phyloP scores from a whole-genome alignment of 495 filamentous ascomycete genomes.

The Penicillium malachiteum region DNA sequence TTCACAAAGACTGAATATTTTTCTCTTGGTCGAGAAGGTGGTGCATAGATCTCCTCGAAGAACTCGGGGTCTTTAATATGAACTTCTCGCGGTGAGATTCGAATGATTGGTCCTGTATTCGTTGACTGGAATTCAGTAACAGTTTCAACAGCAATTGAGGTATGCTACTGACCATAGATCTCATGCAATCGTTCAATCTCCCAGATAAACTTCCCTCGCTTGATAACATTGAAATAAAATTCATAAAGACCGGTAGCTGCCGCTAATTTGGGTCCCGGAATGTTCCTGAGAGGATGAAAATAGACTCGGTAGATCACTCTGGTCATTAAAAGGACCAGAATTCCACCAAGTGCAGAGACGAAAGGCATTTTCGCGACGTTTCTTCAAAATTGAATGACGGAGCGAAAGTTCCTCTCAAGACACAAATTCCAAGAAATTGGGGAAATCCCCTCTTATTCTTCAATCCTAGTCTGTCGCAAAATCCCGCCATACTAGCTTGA shows the following conservation, averaged over 20 bases:
- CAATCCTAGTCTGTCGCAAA: too few species aligned
- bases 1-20: constrained; percentile 18
- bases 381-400: not conserved
- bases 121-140: not conserved
- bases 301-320: constrained; percentile 43
- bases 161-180: constrained; percentile 40
- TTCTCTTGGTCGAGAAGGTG: constrained; percentile 21
- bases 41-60: constrained; percentile 36
- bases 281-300: constrained; percentile 47
- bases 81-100: constrained; percentile 52
- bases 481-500: too few species aligned
- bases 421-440: too few species aligned
- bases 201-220: not conserved
- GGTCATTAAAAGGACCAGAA: not conserved
- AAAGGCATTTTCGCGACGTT: not conserved
- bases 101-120: constrained; percentile 49
- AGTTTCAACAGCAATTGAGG: not conserved
- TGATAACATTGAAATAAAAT: constrained; percentile 47
- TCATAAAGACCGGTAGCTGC: constrained; percentile 51
- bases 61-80: constrained; percentile 42
- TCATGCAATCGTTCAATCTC: constrained; percentile 43
- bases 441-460: too few species aligned
- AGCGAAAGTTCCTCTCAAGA: too few species aligned
- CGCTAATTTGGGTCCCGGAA: constrained; percentile 47
- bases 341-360: not conserved